Conservation (phyloP, 306 rosid species). For the Pyrus pyrifolia region DNA sequence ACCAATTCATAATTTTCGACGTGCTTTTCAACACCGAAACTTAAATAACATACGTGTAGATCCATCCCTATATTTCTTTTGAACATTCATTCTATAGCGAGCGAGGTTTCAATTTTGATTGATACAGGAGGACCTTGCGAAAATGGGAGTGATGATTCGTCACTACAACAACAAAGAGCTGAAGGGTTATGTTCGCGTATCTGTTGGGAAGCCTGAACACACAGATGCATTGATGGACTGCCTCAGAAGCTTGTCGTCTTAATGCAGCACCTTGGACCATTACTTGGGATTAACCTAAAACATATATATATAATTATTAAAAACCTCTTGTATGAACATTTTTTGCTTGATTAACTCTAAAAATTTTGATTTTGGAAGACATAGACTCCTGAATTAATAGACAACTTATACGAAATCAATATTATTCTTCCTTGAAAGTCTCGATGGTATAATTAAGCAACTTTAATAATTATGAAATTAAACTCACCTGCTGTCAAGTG, state of each 20-base stretch:
- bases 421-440: too few species aligned
- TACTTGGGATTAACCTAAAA: too few species aligned
- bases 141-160: constrained; percentile 97
- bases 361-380: too few species aligned
- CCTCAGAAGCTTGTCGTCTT: constrained; percentile 37
- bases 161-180: constrained; percentile 87
- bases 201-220: constrained; percentile 96
- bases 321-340: too few species aligned
- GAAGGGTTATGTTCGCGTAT: constrained; percentile 77
- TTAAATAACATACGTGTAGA: not conserved
- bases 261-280: not conserved
- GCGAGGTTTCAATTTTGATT: not conserved
- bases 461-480: too few species aligned
- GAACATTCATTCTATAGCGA: not conserved
- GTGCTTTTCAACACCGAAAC: not conserved
- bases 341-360: too few species aligned
- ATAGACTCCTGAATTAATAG: too few species aligned
- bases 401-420: too few species aligned
- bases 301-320: too few species aligned
- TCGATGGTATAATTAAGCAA: too few species aligned
- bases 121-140: constrained; percentile 78
- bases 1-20: not conserved
- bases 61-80: not conserved
- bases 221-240: constrained; percentile 62
- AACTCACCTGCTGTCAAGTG: too few species aligned